These are phyloP conservation scores for Euphorbia corollata DNA, from an alignment of 441 rosid species.

Conservation along the genomic window DNA sequence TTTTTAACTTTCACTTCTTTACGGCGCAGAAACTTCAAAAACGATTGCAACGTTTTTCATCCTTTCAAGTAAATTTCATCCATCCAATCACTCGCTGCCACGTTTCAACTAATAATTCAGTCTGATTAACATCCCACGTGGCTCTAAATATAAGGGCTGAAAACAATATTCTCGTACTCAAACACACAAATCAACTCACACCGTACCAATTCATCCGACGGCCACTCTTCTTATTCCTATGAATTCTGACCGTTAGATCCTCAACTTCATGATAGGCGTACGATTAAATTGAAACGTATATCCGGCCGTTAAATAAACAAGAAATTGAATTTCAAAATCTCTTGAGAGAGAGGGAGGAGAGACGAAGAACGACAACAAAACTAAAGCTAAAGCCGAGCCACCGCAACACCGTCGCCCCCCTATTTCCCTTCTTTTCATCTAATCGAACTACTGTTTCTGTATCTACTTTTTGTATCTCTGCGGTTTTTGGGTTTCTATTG, in stretches of 20 bases:
- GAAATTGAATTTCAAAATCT: conserved; percentile 77
- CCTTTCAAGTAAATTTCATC: not conserved
- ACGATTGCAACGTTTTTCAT: conserved; percentile 16
- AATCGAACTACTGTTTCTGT: conserved; percentile 6
- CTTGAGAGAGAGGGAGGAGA: conserved; percentile 71
- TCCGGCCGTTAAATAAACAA: conserved; percentile 52
- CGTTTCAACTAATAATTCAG: not conserved
- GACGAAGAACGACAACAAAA: conserved; percentile 26
- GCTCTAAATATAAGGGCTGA: not conserved
- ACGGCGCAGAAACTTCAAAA: conserved; percentile 4
- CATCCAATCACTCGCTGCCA: conserved; percentile 10
- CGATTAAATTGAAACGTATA: conserved; percentile 30
- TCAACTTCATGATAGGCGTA: conserved; percentile 20
- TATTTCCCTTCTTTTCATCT: not conserved
- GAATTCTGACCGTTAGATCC: conserved; percentile 52
- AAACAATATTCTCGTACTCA: not conserved
- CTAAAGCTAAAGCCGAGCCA: conserved; percentile 27
- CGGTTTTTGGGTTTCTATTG: not conserved
- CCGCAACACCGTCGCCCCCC: conserved; percentile 18
- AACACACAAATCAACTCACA: too few species aligned
- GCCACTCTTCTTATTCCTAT: conserved; percentile 33
- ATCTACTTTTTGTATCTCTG: conserved; percentile 17
- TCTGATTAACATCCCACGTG: not conserved
- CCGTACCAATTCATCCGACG: conserved; percentile 37
- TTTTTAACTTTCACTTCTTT: conserved; percentile 11